Percentiles rank a stretch among this genome's conserved stretches.
Evolutionary conservation across 768 basidiomycete species (phyloP).

Genomic region (Macrolepiota dolichaula): DNA sequence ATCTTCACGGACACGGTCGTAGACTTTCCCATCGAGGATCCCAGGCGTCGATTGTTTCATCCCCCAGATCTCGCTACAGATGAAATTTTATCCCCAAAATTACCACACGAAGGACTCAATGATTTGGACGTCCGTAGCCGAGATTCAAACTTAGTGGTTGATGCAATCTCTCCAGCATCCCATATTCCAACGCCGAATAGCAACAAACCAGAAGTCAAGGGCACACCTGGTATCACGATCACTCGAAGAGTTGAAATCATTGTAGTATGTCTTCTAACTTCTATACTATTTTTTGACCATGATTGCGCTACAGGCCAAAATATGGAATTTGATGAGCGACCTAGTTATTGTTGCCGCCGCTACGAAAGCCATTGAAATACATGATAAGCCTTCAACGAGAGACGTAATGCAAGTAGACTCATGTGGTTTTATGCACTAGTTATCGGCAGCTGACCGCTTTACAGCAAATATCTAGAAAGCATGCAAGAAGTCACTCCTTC

Average conservation of each 20-base stretch:
- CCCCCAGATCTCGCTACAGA: neutral
- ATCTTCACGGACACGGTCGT: neutral
- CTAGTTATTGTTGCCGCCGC: constrained; percentile 47
- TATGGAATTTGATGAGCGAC: constrained; percentile 67
- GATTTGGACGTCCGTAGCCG: too few species aligned
- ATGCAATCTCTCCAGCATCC: neutral
- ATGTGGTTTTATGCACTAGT: too few species aligned
- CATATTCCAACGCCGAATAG: constrained; percentile 8
- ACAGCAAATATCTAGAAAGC: constrained; percentile 9
- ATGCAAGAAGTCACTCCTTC: constrained; percentile 37
- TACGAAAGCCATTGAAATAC: constrained; percentile 27
- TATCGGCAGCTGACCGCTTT: neutral
- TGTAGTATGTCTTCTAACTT: constrained; percentile 39
- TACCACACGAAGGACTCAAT: neutral
- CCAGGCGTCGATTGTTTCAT: neutral
- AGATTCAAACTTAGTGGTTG: neutral
- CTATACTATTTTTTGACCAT: neutral
- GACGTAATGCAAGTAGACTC: constrained; percentile 53
- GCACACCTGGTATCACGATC: constrained; percentile 40
- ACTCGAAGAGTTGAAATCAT: constrained; percentile 64
- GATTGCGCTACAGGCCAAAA: constrained; percentile 46
- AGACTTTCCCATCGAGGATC: neutral
- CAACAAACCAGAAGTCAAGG: constrained; percentile 17
- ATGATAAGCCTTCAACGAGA: constrained; percentile 34
- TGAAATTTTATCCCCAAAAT: neutral